Percentiles rank a stretch among this genome's conserved stretches.
Evolutionary conservation across 257 asterid genomes (phyloP).

Genomic region (Lycium barbarum): DNA sequence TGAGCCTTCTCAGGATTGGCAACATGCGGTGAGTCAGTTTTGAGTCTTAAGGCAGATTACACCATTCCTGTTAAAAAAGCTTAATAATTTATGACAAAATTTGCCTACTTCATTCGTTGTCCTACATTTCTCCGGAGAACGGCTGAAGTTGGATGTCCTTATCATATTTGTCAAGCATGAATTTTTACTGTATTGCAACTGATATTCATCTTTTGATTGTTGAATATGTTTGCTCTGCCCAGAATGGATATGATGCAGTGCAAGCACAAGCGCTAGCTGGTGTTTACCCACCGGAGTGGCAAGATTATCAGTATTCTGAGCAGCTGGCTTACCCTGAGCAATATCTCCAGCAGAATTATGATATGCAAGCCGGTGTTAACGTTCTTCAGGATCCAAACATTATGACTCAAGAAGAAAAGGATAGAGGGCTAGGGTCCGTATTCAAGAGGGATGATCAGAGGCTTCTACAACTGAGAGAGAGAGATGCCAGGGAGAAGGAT

Average conservation of each 20-base stretch:
- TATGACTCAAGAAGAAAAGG: slow-evolving; percentile 99
- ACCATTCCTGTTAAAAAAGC: neutral
- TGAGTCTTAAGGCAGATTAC: slow-evolving; percentile 22
- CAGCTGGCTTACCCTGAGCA: slow-evolving; percentile 90
- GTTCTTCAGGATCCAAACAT: slow-evolving; percentile 72
- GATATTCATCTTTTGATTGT: slow-evolving; percentile 23
- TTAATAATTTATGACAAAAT: neutral
- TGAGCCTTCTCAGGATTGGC: slow-evolving; percentile 84
- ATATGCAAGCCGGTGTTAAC: slow-evolving; percentile 61
- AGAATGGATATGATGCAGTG: slow-evolving; percentile 82
- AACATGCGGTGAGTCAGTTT: slow-evolving; percentile 61
- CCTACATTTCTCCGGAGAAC: neutral
- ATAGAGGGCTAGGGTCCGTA: slow-evolving; percentile 96
- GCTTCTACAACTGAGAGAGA: slow-evolving; percentile 94
- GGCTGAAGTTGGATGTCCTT: neutral
- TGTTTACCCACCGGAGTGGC: slow-evolving; percentile 92
- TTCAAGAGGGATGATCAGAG: slow-evolving; percentile 96
- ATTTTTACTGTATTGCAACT: neutral
- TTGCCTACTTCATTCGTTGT: slow-evolving; percentile 16
- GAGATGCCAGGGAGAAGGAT: slow-evolving; percentile 95
- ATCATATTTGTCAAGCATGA: neutral
- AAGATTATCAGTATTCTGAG: slow-evolving; percentile 85
- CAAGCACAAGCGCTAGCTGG: slow-evolving; percentile 81
- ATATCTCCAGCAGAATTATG: slow-evolving; percentile 83
- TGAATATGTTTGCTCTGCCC: slow-evolving; percentile 27